Evolutionary conservation across 129 eudicot genomes (phyloP).

Genomic region (Cynara cardunculus): DNA sequence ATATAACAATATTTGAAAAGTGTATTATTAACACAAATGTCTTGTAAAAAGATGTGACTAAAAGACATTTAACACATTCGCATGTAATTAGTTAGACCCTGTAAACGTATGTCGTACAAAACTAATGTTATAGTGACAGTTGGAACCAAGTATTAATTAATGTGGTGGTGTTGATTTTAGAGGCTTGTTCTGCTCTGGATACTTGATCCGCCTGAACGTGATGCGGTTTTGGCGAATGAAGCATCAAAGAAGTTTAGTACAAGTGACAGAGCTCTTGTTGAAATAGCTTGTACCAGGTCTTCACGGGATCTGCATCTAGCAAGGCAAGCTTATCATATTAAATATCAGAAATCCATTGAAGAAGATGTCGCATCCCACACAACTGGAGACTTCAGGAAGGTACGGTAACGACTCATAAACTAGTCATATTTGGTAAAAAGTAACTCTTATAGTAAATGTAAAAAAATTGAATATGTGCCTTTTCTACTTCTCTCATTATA

Average conservation of each 20-base stretch:
- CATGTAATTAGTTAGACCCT: too few species aligned
- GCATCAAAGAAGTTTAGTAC: slow-evolving; percentile 56
- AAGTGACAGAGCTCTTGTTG: slow-evolving; percentile 65
- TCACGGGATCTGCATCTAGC: slow-evolving; percentile 53
- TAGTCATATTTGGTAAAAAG: too few species aligned
- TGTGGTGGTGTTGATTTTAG: slow-evolving; percentile 23
- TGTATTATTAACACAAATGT: too few species aligned
- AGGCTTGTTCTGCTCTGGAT: slow-evolving; percentile 62
- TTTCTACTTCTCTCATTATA: too few species aligned
- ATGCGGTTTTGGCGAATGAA: slow-evolving; percentile 82
- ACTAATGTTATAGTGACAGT: too few species aligned
- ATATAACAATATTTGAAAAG: too few species aligned
- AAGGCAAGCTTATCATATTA: slow-evolving; percentile 74
- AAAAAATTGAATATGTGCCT: too few species aligned
- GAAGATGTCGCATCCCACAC: slow-evolving; percentile 89
- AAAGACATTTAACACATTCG: too few species aligned
- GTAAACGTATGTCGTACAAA: too few species aligned
- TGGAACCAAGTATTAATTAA: too few species aligned
- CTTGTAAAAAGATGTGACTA: too few species aligned
- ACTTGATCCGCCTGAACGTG: slow-evolving; percentile 74
- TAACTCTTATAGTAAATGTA: too few species aligned
- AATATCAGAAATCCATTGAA: slow-evolving; percentile 73
- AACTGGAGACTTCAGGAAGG: slow-evolving; percentile 79
- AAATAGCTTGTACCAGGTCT: slow-evolving; percentile 86
- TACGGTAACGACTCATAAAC: slow-evolving; percentile 12